These are phyloP conservation scores for Rhodotorula sp. DNA, from an alignment of 1,284 basidiomycete genomes.

Conservation along the genomic window DNA sequence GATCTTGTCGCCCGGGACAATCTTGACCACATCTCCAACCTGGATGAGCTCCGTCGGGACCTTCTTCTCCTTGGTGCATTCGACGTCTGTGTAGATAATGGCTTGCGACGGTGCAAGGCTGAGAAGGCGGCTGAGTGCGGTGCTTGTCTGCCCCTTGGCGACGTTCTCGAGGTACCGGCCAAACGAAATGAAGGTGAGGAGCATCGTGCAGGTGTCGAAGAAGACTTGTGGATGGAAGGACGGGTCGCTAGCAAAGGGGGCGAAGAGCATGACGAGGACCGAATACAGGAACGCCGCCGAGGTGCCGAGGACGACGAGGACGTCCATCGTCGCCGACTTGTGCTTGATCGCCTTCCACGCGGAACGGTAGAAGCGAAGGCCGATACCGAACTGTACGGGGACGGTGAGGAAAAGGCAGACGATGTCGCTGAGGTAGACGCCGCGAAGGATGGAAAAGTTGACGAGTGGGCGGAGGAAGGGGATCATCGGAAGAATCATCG, in stretches of 20 bases:
- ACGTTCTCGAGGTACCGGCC: conserved; percentile 94
- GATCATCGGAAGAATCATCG: conserved; percentile 82
- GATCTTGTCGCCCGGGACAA: conserved; percentile 94
- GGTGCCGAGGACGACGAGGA: conserved; percentile 92
- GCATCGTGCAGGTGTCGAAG: conserved; percentile 98
- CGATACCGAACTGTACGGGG: conserved; percentile 91
- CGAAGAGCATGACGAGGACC: conserved; percentile 66
- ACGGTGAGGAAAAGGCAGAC: conserved; percentile 80
- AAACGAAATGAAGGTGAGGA: conserved; percentile 94
- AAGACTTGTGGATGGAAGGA: conserved; percentile 82
- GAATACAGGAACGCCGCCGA: conserved; percentile 93
- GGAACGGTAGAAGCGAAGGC: conserved; percentile 78
- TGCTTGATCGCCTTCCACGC: conserved; percentile 91
- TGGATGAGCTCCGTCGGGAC: conserved; percentile 93
- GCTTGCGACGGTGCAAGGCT: conserved; percentile 91
- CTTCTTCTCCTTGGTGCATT: conserved; percentile 77
- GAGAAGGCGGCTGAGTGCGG: conserved; percentile 94
- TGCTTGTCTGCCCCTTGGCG: conserved; percentile 95
- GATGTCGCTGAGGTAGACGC: conserved; percentile 79
- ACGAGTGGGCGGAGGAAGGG: conserved; percentile 59
- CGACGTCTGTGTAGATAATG: conserved; percentile 82
- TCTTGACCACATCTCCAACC: conserved; percentile 87
- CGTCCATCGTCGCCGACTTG: conserved; percentile 81
- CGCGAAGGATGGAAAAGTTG: conserved; percentile 58
- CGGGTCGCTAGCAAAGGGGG: conserved; percentile 60